Conservation (phyloP, 176 grass and related monocot species). For the Triticum timopheevii region DNA sequence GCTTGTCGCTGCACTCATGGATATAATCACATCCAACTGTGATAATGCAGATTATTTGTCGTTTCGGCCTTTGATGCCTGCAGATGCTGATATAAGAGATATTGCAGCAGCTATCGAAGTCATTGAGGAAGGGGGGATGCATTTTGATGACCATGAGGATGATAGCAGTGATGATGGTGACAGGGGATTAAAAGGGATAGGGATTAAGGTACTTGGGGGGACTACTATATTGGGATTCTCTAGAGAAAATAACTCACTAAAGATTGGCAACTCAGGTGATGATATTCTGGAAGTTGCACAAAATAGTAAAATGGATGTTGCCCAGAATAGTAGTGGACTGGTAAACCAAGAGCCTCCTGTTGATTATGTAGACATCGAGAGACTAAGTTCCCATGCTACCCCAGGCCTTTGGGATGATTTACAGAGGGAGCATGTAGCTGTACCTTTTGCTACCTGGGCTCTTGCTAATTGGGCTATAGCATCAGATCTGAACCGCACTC, state of each 20-base stretch:
- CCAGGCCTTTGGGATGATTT: conserved; percentile 98
- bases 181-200: conserved; percentile 76
- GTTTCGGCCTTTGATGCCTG: conserved; percentile 74
- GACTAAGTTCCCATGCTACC: conserved; percentile 42
- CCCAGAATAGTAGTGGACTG: conserved; percentile 6
- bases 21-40: conserved; percentile 90
- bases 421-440: conserved; percentile 95
- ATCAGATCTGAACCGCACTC: conserved; percentile 73
- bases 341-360: conserved; percentile 30
- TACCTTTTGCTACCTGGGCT: conserved; percentile 99
- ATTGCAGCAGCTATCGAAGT: conserved; percentile 88
- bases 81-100: conserved; percentile 73
- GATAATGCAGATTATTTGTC: conserved; percentile 61
- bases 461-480: conserved; percentile 96
- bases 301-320: conserved; percentile 25
- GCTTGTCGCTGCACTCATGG: conserved; percentile 98
- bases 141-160: conserved; percentile 67
- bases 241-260: conserved; percentile 34
- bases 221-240: conserved; percentile 95
- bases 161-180: conserved; percentile 55
- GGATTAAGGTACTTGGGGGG: conserved; percentile 91
- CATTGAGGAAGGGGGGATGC: conserved; percentile 88
- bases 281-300: conserved; percentile 26
- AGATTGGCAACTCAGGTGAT: conserved; percentile 35
- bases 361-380: conserved; percentile 37